Base-by-base conservation (phyloP, 345 rosid genomes). In the Hevea brasiliensis region DNA sequence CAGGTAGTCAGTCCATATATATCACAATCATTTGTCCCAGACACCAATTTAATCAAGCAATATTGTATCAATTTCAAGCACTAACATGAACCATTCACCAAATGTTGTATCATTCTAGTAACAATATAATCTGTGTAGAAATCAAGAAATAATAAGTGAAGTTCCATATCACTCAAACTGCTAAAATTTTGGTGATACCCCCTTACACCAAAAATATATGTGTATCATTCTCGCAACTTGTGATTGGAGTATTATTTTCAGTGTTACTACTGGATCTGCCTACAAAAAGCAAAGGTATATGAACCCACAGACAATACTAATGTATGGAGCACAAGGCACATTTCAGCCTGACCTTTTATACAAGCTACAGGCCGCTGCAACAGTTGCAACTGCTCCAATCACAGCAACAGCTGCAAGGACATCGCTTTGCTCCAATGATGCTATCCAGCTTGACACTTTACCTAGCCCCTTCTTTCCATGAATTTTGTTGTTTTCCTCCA, bases 301-400 rank as follows among this genome's bases (percentile, higher is more conserved):
- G 42, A 67, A 67, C 83, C 78, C 71, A 48, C 66, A 23, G 60
- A 68, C 76, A 68, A 72, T 72, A 7, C 55, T 72, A 51, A 27
- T 37, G 8, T 61, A 37, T 40, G 72, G 66, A 75, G 13, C 50
- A 64, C 64, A 48, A 3, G 83, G 68, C 73, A 63, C 68, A 5
- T 71, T 54, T 87, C 77, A 87, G 77, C 77, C 74, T 18, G 95
- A 89, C 88, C 86, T 88, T 79, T 82, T 82, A 76, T 84, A 90
- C 53, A 86, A 54, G 72, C 88, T 88, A 72, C 81, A 91, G 64
- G 92, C 94, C 63, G 91, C 78, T 0, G 92, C 94, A 70, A 92
- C 29, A 8, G 90, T 83, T 63, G 88, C 92, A 67, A 87, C 76
- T 42, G 92, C 97, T 76, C 94, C 97, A 70, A 85, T 80, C 65